These are phyloP conservation scores for Monosporascus ibericus DNA, from an alignment of 2,329 filamentous ascomycete species.

Conservation along the genomic window DNA sequence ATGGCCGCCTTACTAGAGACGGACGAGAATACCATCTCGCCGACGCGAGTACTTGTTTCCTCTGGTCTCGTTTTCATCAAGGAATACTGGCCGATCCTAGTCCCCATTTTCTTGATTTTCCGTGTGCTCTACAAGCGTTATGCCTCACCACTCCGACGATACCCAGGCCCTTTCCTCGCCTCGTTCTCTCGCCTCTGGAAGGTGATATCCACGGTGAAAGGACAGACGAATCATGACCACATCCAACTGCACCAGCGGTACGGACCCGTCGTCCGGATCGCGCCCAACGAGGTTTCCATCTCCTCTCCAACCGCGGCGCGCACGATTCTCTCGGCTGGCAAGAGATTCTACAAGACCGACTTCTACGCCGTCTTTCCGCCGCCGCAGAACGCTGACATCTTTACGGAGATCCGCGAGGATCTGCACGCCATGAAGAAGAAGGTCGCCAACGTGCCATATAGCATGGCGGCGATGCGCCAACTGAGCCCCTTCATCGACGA, in stretches of 20 bases:
- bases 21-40: conserved; percentile 21
- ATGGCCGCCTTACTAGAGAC: conserved; percentile 6
- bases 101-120: conserved; percentile 21
- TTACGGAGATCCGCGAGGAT: conserved; percentile 48
- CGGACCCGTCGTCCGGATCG: conserved; percentile 43
- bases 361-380: conserved; percentile 51
- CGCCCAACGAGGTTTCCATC: conserved; percentile 41
- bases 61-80: conserved; percentile 25
- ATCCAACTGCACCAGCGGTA: conserved; percentile 39
- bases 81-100: conserved; percentile 24
- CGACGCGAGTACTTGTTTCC: conserved; percentile 21
- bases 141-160: conserved; percentile 23
- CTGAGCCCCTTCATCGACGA: conserved; percentile 46
- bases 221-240: conserved; percentile 36
- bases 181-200: conserved; percentile 35
- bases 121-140: conserved; percentile 28
- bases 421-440: conserved; percentile 52
- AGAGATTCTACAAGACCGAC: conserved; percentile 46
- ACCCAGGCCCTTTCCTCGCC: conserved; percentile 23
- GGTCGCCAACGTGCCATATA: conserved; percentile 45
- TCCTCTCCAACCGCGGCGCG: conserved; percentile 39
- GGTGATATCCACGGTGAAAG: conserved; percentile 29
- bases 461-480: conserved; percentile 48
- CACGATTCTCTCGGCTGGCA: conserved; percentile 40
- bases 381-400: conserved; percentile 51